Percentiles rank a stretch among this genome's conserved stretches.
These are phyloP conservation scores for Brettanomyces custersianus DNA, from an alignment of 805 yeast genomes.

Conservation along the genomic window DNA sequence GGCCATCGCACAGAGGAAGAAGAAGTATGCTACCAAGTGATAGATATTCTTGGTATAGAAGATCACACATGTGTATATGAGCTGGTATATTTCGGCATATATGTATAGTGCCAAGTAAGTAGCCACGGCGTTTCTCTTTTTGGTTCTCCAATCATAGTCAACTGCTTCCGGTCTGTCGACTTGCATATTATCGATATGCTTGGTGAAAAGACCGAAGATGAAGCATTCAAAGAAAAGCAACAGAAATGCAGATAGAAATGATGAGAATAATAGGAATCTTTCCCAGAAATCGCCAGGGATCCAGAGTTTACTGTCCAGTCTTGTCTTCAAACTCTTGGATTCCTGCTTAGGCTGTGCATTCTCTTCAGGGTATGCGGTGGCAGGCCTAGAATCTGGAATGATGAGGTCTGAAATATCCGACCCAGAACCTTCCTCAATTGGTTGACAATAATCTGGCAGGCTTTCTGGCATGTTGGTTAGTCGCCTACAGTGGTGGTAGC, in stretches of 20 bases:
- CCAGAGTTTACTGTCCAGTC: no score
- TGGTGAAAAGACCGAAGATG: slow-evolving; percentile 30
- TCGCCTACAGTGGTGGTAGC: no score
- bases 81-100: slow-evolving; percentile 29
- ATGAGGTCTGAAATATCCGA: slow-evolving; percentile 1
- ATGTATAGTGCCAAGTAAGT: slow-evolving; percentile 35
- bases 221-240: slow-evolving; percentile 30
- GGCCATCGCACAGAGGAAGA: slow-evolving; percentile 32
- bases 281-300: no score
- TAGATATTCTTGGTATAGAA: slow-evolving; percentile 29
- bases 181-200: slow-evolving; percentile 17
- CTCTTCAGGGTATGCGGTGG: slow-evolving; percentile 1
- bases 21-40: slow-evolving; percentile 22
- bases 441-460: background rate
- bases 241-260: slow-evolving; percentile 27
- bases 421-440: background rate
- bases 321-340: background rate
- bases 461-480: background rate
- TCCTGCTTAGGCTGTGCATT: background rate
- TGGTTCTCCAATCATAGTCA: slow-evolving; percentile 19
- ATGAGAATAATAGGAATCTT: slow-evolving; percentile 21
- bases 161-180: slow-evolving; percentile 4
- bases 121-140: slow-evolving; percentile 13
- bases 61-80: slow-evolving; percentile 27
- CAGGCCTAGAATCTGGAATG: background rate